Conservation (phyloP, 495 filamentous ascomycete species). For the Penicillium angulare region DNA sequence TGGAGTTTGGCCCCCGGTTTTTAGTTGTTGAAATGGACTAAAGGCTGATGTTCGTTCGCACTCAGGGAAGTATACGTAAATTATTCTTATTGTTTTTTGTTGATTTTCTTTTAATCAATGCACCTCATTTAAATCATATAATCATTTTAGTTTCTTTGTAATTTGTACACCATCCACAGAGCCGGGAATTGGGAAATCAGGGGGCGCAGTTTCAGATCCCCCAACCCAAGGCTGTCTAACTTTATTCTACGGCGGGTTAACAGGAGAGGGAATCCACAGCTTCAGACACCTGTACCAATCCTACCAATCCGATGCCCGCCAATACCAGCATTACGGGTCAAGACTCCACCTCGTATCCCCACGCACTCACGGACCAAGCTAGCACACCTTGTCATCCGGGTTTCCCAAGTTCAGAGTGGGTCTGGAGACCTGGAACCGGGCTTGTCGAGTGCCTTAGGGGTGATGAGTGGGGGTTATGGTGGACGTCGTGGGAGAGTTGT, state of each 20-base stretch:
- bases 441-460: background rate
- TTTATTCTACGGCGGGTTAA: no score
- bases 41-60: background rate
- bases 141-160: slow-evolving; percentile 10
- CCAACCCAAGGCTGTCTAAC: slow-evolving; percentile 12
- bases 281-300: no score
- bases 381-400: slow-evolving; percentile 1
- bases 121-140: no score
- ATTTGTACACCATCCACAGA: background rate
- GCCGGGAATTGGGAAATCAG: slow-evolving; percentile 10
- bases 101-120: slow-evolving; percentile 4
- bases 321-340: background rate
- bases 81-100: slow-evolving; percentile 11
- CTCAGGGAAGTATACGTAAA: background rate
- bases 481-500: background rate
- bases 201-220: slow-evolving; percentile 21
- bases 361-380: slow-evolving; percentile 13
- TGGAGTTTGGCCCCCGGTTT: background rate
- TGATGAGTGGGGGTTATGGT: background rate
- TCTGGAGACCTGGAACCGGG: slow-evolving; percentile 3
- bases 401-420: slow-evolving; percentile 2
- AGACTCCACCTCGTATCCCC: slow-evolving; percentile 21
- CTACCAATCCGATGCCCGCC: background rate
- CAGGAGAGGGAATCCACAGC: no score
- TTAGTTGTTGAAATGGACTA: background rate